Conservation (phyloP, 352 stramenopile genomes). For the Globisporangium megalacanthum region DNA sequence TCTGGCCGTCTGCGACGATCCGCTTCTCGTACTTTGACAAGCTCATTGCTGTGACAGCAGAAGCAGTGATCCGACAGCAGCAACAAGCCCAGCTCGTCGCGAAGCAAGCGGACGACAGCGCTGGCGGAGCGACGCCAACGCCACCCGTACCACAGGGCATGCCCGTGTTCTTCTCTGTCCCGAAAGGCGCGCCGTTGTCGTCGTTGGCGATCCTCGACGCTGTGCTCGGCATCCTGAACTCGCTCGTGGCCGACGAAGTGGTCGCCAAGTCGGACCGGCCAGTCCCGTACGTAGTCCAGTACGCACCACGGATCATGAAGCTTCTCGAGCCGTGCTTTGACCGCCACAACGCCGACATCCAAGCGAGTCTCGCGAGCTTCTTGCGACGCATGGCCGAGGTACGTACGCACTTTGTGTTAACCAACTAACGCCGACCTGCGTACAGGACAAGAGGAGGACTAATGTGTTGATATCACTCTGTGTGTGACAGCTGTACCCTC, state of each 20-base stretch:
- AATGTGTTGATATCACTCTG: neutral
- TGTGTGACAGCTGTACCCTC: slow-evolving; percentile 65
- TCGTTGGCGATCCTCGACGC: slow-evolving; percentile 85
- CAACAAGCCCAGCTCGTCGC: slow-evolving; percentile 28
- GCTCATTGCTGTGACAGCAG: slow-evolving; percentile 84
- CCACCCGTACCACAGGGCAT: slow-evolving; percentile 39
- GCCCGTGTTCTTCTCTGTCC: slow-evolving; percentile 75
- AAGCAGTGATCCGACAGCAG: slow-evolving; percentile 78
- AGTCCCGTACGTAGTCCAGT: slow-evolving; percentile 83
- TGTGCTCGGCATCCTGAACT: slow-evolving; percentile 85
- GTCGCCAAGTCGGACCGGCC: slow-evolving; percentile 63
- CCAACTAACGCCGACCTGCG: no score
- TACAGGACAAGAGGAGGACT: no score
- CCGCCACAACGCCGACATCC: slow-evolving; percentile 73
- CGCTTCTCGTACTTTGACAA: slow-evolving; percentile 91
- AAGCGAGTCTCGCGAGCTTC: slow-evolving; percentile 63
- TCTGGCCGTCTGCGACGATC: slow-evolving; percentile 85
- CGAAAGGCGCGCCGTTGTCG: slow-evolving; percentile 75
- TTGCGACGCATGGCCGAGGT: slow-evolving; percentile 72
- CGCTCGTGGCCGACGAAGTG: slow-evolving; percentile 70
- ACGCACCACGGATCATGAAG: slow-evolving; percentile 87
- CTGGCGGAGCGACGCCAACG: slow-evolving; percentile 13
- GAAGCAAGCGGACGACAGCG: slow-evolving; percentile 10
- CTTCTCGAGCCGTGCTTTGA: slow-evolving; percentile 87
- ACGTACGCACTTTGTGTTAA: slow-evolving; percentile 4